Base-by-base conservation (phyloP, 805 yeast species). In the Komagataella pastoris region DNA sequence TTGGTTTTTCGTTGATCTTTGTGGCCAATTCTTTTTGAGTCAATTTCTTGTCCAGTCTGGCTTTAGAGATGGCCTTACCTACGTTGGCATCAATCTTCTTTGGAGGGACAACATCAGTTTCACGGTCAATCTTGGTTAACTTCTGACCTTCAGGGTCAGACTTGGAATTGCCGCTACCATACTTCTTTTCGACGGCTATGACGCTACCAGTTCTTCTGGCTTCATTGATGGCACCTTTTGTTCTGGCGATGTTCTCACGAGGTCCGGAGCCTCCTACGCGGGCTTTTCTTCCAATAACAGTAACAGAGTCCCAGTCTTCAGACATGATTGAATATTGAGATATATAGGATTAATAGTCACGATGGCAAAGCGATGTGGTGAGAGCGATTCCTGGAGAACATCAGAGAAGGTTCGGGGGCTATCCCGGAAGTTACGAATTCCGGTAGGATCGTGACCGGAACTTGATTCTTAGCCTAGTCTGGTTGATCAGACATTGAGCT, bases 11-110 rank as follows among this genome's bases (percentile, higher is more conserved):
- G 67, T 90, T 91, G 64, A 91, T 79, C 67, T 85, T 86, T 53
- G 96, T 88, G 61, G 99, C 99, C 62, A 93, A 77, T 61, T 93
- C 99, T 77, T 93, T 93, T 70, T 93, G 99, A 7, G 97, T 84
- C 65, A 90, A 66, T 62, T 80, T 79, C 76, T 89, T 88, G 54
- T 87, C 97, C 61, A 81, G 83, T 73, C 99, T 83, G 44, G 85
- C 96, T 65, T 81, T 75, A 50, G 81, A 77, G 59, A 93, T 89
- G 52, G 91, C 85, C 65, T 84, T 86, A 58, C 98, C 99, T 30
- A 93, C 98, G 53, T 72, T 70, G 12, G 77, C 72, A 52, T 88
- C 96, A 51, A 93, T 70, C 71, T 90, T 93, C 71, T 90, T 85
- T 53, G 95, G 95, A 17, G 93, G 85, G 52, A 88, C 95, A 57